Conservation (phyloP, 2,329 filamentous ascomycete genomes). For the Scedosporium minutisporum region DNA sequence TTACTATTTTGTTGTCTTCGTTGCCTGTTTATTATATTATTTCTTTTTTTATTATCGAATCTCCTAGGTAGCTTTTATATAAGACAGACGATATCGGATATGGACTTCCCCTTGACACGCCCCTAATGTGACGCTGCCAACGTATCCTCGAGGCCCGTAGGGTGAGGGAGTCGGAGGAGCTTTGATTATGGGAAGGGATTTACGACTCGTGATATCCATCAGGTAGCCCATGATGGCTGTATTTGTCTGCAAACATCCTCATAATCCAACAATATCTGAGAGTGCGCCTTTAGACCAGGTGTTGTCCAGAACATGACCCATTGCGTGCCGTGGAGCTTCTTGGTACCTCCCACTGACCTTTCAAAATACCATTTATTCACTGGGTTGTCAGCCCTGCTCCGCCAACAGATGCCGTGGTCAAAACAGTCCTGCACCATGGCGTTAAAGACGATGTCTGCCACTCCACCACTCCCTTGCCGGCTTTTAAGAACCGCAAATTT, state of each 20-base stretch:
- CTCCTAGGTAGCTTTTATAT: no score
- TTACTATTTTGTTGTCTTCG: no score
- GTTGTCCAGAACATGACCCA: conserved; percentile 99
- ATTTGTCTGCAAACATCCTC: conserved; percentile 62
- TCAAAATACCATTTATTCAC: conserved; percentile 99
- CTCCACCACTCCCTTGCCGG: conserved; percentile 81
- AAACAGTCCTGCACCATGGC: conserved; percentile 88
- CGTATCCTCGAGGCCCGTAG: no score
- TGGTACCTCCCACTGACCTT: conserved; percentile 62
- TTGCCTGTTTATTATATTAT: no score
- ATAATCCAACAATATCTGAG: conserved; percentile 54
- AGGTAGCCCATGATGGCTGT: conserved; percentile 50
- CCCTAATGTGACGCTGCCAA: no score
- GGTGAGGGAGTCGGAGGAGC: no score
- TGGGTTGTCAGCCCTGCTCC: conserved; percentile 79
- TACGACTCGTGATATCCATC: conserved; percentile 16
- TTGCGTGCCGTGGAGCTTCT: conserved; percentile 69
- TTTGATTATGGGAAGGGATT: background rate
- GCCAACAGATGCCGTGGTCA: conserved; percentile 82
- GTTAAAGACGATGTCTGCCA: conserved; percentile 93
- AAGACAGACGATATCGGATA: no score
- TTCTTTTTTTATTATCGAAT: no score
- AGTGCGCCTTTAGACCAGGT: conserved; percentile 46
- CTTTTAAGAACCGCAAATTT: conserved; percentile 91
- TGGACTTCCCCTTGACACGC: no score